These are phyloP conservation scores for Cytospora chrysosperma DNA, from an alignment of 2,329 filamentous ascomycete genomes.

Conservation along the genomic window DNA sequence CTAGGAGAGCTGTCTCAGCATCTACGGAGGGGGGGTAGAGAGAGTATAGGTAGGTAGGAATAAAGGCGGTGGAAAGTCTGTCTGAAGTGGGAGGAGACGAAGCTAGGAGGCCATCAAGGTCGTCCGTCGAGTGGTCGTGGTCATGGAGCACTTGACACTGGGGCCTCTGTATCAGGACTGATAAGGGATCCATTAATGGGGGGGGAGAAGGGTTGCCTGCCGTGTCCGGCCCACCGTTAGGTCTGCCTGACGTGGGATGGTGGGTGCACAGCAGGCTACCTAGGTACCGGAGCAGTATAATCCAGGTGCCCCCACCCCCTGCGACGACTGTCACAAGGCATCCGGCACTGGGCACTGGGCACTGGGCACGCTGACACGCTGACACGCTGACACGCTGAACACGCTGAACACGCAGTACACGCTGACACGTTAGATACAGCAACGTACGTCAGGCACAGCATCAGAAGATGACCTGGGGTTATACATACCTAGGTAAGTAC, in stretches of 20 bases:
- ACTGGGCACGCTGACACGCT: no score
- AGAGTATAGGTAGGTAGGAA: background rate
- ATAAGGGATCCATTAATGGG: no score
- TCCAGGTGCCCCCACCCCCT: no score
- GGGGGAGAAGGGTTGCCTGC: background rate
- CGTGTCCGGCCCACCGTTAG: background rate
- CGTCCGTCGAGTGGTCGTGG: background rate
- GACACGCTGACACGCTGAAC: no score
- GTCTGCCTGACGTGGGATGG: no score
- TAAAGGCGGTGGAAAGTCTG: background rate
- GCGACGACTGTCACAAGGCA: background rate
- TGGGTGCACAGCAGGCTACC: no score
- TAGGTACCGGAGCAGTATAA: no score
- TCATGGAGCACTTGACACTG: background rate
- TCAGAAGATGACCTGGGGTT: no score
- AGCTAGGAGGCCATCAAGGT: constrained; percentile 11
- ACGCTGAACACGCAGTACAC: no score
- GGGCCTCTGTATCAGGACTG: background rate
- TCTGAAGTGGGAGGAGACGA: background rate
- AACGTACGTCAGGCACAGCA: background rate
- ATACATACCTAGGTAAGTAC: background rate
- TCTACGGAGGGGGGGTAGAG: background rate
- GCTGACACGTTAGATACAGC: no score
- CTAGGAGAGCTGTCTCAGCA: background rate
- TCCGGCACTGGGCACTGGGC: no score